These are phyloP conservation scores for Epicoccum nigrum DNA, from an alignment of 2,329 filamentous ascomycete species.

Conservation along the genomic window DNA sequence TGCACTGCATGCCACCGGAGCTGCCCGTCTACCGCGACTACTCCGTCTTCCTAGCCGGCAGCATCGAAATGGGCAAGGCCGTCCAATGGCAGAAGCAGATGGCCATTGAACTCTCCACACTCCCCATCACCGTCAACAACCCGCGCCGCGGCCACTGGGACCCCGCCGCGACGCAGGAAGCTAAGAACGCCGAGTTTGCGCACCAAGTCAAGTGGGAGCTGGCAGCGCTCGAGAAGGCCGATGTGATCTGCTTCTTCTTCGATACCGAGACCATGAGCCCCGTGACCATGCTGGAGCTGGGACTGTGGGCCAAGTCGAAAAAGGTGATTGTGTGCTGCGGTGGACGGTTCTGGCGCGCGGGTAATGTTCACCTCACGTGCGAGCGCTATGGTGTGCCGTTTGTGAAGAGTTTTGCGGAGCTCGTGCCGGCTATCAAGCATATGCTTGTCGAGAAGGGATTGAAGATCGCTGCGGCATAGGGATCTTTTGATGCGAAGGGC, in stretches of 20 bases:
- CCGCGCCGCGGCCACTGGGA: conserved; percentile 65
- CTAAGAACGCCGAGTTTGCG: conserved; percentile 52
- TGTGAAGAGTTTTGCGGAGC: conserved; percentile 51
- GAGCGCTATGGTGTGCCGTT: conserved; percentile 54
- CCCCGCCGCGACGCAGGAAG: conserved; percentile 55
- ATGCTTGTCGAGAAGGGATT: too few relatives aligned
- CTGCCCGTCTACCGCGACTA: conserved; percentile 31
- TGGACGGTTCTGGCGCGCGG: conserved; percentile 61
- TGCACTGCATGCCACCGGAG: conserved; percentile 25
- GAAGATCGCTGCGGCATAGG: too few relatives aligned
- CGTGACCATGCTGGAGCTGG: conserved; percentile 66
- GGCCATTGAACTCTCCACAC: conserved; percentile 45
- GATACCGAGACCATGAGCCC: conserved; percentile 60
- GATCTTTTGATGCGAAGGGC: too few relatives aligned
- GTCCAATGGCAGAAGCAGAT: conserved; percentile 62
- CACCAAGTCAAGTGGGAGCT: conserved; percentile 69
- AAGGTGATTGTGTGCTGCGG: conserved; percentile 62
- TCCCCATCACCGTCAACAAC: conserved; percentile 63
- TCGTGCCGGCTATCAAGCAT: conserved; percentile 31
- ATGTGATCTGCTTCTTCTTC: conserved; percentile 65
- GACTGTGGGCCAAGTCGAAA: conserved; percentile 54
- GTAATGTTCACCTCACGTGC: conserved; percentile 66
- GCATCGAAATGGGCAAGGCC: conserved; percentile 54
- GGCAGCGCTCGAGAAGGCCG: conserved; percentile 59
- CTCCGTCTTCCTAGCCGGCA: conserved; percentile 65